A percentile compares a stretch with the other conserved stretches of the same genome.
Conservation (phyloP, 495 filamentous ascomycete species). For the Lichina pygmaea region DNA sequence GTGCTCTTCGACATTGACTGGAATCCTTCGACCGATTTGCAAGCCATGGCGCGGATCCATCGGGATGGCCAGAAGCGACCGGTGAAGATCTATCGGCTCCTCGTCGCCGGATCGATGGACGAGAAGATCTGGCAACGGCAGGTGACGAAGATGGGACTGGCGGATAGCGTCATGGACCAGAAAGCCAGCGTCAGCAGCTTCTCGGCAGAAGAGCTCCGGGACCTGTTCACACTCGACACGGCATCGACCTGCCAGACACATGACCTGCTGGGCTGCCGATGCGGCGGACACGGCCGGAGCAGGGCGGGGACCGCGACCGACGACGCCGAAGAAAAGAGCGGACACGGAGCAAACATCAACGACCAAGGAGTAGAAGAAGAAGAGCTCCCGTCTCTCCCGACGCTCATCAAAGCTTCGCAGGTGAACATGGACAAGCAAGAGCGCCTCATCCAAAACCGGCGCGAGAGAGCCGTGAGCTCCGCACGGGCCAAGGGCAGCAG, state of each 20-base stretch:
- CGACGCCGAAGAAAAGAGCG: not conserved
- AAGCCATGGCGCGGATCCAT: conserved; percentile 72
- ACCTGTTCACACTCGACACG: conserved; percentile 44
- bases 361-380: conserved; percentile 1
- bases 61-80: conserved; percentile 47
- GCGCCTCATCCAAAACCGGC: conserved; percentile 14
- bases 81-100: conserved; percentile 47
- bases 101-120: conserved; percentile 47
- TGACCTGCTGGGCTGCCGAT: conserved; percentile 39
- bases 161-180: conserved; percentile 36
- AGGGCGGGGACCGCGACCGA: not conserved
- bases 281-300: conserved; percentile 26
- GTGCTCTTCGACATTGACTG: conserved; percentile 63
- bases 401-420: conserved; percentile 27
- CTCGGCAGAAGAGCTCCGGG: conserved; percentile 37
- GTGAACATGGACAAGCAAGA: conserved; percentile 36
- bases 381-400: not conserved
- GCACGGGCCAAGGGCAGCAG: conserved; percentile 1
- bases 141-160: conserved; percentile 45
- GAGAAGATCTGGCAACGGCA: conserved; percentile 76
- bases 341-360: not conserved
- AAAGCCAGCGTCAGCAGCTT: conserved; percentile 33
- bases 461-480: not conserved
- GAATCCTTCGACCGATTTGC: conserved; percentile 59
- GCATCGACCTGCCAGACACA: conserved; percentile 35